Conservation (phyloP, 331 rosid genomes). For the Malus hybrid region DNA sequence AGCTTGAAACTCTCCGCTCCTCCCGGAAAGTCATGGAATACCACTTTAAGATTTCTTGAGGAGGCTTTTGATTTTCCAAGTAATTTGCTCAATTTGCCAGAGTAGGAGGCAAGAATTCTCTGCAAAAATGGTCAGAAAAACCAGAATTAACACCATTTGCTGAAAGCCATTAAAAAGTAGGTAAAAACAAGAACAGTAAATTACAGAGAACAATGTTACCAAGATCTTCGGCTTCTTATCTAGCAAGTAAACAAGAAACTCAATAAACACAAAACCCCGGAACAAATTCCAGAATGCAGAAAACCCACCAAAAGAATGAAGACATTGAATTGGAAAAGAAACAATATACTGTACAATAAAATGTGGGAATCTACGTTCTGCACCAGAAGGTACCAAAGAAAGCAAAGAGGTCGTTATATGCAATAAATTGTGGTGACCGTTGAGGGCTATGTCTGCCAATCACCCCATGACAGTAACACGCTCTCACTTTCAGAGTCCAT, state of each 20-base stretch:
- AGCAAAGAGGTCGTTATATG: constrained; percentile 24
- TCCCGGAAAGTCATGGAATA: constrained; percentile 93
- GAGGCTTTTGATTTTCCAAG: constrained; percentile 54
- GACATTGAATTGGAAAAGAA: constrained; percentile 1
- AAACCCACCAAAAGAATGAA: constrained; percentile 27
- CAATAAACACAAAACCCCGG: neutral
- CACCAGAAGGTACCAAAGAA: constrained; percentile 12
- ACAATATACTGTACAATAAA: neutral
- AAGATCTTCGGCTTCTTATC: neutral
- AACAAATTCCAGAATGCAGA: neutral
- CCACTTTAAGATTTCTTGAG: constrained; percentile 53
- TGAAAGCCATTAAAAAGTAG: neutral
- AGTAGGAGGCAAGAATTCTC: constrained; percentile 52
- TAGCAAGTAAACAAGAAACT: neutral
- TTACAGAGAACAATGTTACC: neutral
- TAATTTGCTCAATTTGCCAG: constrained; percentile 56
- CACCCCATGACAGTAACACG: constrained; percentile 30
- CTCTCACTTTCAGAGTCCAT: neutral
- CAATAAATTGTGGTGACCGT: constrained; percentile 31
- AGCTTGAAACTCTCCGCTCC: constrained; percentile 79
- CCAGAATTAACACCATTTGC: constrained; percentile 7
- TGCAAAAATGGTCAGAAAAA: constrained; percentile 28
- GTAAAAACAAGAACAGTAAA: neutral
- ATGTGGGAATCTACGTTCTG: constrained; percentile 13
- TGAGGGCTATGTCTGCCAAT: constrained; percentile 17